These are phyloP conservation scores for Besnoitia besnoiti DNA, from an alignment of 169 alveolate species.

Conservation along the genomic window DNA sequence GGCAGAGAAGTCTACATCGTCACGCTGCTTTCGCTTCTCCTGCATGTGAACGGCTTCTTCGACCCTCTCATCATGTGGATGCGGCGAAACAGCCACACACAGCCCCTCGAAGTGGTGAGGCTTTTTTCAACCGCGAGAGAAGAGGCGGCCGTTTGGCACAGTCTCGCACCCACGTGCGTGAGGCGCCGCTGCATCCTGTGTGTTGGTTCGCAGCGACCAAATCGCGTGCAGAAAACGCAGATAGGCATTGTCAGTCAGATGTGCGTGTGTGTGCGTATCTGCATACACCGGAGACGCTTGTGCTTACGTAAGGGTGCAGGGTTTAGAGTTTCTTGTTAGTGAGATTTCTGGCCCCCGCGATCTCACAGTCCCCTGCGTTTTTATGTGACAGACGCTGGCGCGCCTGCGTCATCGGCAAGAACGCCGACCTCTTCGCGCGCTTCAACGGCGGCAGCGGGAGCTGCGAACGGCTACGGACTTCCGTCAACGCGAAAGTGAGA, in stretches of 20 bases:
- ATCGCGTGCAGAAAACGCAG: no score
- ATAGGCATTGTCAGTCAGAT: no score
- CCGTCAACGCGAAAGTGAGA: background rate
- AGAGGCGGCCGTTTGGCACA: no score
- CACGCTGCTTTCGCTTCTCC: slow-evolving; percentile 18
- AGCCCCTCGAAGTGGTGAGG: slow-evolving; percentile 54
- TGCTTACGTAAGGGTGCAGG: no score
- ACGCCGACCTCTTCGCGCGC: slow-evolving; percentile 50
- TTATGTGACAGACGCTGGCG: slow-evolving; percentile 60
- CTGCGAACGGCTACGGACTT: slow-evolving; percentile 43
- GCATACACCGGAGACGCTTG: no score
- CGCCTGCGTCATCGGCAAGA: slow-evolving; percentile 45
- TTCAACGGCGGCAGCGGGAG: slow-evolving; percentile 51
- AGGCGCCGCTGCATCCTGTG: no score
- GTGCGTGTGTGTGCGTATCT: no score
- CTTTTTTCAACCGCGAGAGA: no score
- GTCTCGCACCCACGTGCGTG: no score
- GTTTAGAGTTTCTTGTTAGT: background rate
- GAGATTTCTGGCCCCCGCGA: background rate
- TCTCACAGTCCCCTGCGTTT: no score
- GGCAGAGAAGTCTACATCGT: slow-evolving; percentile 38
- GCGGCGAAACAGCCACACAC: slow-evolving; percentile 40
- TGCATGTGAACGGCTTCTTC: slow-evolving; percentile 50
- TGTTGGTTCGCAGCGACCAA: no score
- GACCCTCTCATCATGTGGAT: slow-evolving; percentile 26